phyloP scores from a whole-genome alignment of 2,329 filamentous ascomycete genomes.

The Beauveria bassiana region DNA sequence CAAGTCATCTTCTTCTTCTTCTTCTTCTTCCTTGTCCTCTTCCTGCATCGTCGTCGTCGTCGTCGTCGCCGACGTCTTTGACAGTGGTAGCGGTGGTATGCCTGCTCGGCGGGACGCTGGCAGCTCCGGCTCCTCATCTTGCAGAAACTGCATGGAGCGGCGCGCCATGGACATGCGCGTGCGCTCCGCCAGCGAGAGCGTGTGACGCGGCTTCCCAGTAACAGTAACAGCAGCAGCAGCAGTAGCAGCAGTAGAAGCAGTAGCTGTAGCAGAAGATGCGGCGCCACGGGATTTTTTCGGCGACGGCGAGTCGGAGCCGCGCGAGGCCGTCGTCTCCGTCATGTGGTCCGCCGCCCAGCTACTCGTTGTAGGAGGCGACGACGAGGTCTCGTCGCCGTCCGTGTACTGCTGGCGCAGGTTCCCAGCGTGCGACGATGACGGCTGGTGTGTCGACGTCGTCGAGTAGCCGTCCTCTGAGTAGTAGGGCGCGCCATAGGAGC shows the following conservation, averaged over 20 bases:
- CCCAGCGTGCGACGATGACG: not conserved
- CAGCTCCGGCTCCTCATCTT: conserved; percentile 24
- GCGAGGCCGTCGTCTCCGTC: not conserved
- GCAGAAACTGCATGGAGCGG: conserved; percentile 33
- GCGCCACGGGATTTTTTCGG: conserved; percentile 36
- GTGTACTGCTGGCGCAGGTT: not conserved
- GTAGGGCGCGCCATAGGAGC: not conserved
- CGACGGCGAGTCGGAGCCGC: conserved; percentile 41
- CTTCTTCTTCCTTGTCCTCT: conserved; percentile 15
- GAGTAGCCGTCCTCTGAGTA: conserved; percentile 8
- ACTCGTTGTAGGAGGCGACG: not conserved
- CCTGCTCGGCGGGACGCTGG: conserved; percentile 11
- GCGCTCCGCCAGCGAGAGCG: conserved; percentile 63
- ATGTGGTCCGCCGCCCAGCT: not conserved
- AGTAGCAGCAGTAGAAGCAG: too few relatives aligned
- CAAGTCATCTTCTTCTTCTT: conserved; percentile 29
- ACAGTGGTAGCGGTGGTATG: conserved; percentile 9
- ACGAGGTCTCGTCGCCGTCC: not conserved
- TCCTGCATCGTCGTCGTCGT: conserved; percentile 14
- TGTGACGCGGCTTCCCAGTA: conserved; percentile 38
- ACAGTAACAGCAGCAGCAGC: too few relatives aligned
- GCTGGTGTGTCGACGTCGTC: not conserved
- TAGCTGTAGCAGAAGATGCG: too few relatives aligned
- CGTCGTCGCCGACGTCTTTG: conserved; percentile 2
- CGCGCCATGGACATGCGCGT: conserved; percentile 75